These are phyloP conservation scores for Macrophomina tecta DNA, from an alignment of 2,329 filamentous ascomycete genomes.

Conservation along the genomic window DNA sequence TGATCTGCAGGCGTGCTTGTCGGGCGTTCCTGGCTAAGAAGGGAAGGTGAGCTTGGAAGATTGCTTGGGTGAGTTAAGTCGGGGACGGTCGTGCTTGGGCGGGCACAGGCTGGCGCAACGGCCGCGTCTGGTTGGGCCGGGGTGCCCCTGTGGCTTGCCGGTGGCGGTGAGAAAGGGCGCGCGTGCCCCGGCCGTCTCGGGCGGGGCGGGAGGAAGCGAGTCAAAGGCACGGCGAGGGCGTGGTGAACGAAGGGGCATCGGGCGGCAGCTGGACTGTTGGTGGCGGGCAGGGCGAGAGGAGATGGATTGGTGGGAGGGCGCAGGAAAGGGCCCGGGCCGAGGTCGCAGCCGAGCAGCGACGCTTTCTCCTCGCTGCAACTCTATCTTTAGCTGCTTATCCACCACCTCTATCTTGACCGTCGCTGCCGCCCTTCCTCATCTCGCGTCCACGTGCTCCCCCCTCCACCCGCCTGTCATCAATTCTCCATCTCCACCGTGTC, in stretches of 20 bases:
- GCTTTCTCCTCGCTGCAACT: background rate
- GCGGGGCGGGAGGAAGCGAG: background rate
- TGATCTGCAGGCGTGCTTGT: background rate
- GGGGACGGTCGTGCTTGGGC: background rate
- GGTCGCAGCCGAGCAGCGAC: background rate
- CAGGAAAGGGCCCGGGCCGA: constrained; percentile 16
- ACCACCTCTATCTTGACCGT: constrained; percentile 3
- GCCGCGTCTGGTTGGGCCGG: background rate
- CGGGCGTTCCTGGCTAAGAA: constrained; percentile 1
- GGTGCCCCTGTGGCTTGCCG: background rate
- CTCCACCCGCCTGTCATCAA: background rate
- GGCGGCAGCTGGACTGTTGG: constrained; percentile 12
- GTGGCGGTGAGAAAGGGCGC: constrained; percentile 7
- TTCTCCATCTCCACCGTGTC: background rate
- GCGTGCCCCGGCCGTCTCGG: background rate
- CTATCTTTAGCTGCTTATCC: constrained; percentile 4
- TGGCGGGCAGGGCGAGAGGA: background rate
- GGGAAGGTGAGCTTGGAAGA: background rate
- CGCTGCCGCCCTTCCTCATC: background rate
- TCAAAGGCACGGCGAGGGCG: background rate
- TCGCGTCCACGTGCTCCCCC: background rate
- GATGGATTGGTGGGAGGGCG: background rate
- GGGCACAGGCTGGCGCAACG: background rate
- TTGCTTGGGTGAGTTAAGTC: background rate
- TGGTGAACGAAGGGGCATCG: constrained; percentile 10